Evolutionary conservation across 1,284 basidiomycete genomes (phyloP), one percentile per base, ranked within the genome.

Genomic region (Gomphus sp.): DNA sequence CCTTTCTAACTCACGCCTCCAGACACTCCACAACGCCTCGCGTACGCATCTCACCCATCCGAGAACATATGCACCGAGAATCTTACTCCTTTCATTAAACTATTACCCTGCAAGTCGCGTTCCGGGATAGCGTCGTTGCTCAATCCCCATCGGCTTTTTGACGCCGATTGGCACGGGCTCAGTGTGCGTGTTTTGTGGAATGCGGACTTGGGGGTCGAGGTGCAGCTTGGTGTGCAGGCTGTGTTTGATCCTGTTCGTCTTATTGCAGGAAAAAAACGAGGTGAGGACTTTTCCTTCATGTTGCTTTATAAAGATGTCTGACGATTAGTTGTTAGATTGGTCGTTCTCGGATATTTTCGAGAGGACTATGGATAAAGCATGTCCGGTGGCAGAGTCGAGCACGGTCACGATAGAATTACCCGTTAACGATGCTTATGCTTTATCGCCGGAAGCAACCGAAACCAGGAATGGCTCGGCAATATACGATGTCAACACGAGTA

Each of bases 161-260:
- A 90, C 63, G 87, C 89, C 3, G 87, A 92, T 67, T 96, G 22
- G 84, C 89, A 97, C 71, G 85, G 91, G 18, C 77, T 98, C n/a
- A n/a, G 87, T 31, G 72, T 98, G 14, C 87, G 93, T 68, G 88
- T 90, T 4, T 67, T 76, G 16, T 87, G 83, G 79, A 72, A 70
- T 11, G 74, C 78, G 52, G 73, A 72, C 39, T 68, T 64, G 48
- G 83, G 81, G 6, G 77, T 91, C 16, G 78, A 85, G 66, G 74
- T 97, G 56, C 77, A 78, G 61, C 71, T 98, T 51, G 81, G 81
- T n/a, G 87, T 92, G 66, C 91, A 93, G 65, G 81, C 85, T 2
- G 87, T 98, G 3, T 81, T 87, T 31, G 85, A 96, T 68, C 89
- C 94, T 11, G 75, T 93, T 16, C 80, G 89, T 52, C 68, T 69